These are phyloP conservation scores for Linderniella brevidens DNA, from an alignment of 257 asterid species.

Conservation along the genomic window DNA sequence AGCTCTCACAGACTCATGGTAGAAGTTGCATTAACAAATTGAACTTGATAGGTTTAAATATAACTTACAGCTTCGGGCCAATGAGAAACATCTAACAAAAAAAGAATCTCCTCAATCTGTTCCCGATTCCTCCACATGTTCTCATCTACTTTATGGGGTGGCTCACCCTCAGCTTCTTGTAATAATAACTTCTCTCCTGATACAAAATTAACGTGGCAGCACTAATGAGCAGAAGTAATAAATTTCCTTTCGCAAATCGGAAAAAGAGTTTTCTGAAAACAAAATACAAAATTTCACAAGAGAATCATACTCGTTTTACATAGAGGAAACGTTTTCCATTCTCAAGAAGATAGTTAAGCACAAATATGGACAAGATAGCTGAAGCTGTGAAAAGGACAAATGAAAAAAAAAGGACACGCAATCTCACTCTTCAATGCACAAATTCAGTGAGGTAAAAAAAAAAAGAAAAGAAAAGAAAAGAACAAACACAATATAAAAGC, in stretches of 20 bases:
- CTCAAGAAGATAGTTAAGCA: too few species aligned
- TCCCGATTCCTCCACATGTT: constrained; percentile 96
- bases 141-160: constrained; percentile 95
- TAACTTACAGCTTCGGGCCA: constrained; percentile 59
- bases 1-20: not conserved
- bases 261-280: too few species aligned
- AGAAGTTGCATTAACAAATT: not conserved
- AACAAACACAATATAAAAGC: too few species aligned
- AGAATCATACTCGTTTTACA: too few species aligned
- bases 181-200: constrained; percentile 51
- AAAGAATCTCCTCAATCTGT: constrained; percentile 78
- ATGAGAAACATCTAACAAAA: constrained; percentile 38
- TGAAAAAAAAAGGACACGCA: too few species aligned
- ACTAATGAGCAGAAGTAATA: not conserved
- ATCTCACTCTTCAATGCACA: too few species aligned
- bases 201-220: constrained; percentile 5
- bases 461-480: too few species aligned
- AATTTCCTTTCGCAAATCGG: not conserved
- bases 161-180: constrained; percentile 55
- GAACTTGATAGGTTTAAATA: not conserved
- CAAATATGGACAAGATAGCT: too few species aligned
- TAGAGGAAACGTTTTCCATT: too few species aligned
- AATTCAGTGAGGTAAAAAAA: too few species aligned
- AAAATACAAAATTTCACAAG: too few species aligned
- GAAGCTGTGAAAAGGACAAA: too few species aligned